Base-by-base conservation (phyloP, 345 rosid species). In the Sonneratia alba region DNA sequence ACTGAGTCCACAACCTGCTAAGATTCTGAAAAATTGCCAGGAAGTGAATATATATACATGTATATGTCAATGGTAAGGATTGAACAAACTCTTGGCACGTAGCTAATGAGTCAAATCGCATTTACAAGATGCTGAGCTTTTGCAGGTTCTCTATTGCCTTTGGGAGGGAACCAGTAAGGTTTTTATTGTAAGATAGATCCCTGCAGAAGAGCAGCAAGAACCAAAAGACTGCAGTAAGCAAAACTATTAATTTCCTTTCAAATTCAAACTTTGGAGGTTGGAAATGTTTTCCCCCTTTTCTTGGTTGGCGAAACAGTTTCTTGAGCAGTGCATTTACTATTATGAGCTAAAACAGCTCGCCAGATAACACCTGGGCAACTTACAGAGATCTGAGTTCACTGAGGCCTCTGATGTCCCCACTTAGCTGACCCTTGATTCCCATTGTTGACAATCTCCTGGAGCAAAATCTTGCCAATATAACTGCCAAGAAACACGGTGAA, bases 381-480 rank as follows among this genome's bases (percentile, higher is more conserved):
- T 70, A 95, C 99, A 95, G 81, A 74, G 96, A 85, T 87, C 78
- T 85, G 74, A 95, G 82, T 79, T 85, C 94, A 27, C 87, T 59
- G 69, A 95, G 85, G 57, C 83, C 89, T 51, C 97, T 97, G 76
- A 95, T 90, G 81, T 95, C 99, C 24, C 97, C 96, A 75, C 85
- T 85, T 71, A 95, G 85, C 81, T 84, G 83, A 73, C 99, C 99
- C 67, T 77, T 79, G 43, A 95, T 87, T 55, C 89, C 88, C 97
- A 95, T 89, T 55, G 96, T 85, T 69, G 96, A 87, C 67, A 95
- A 76, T 53, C 97, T 87, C 86, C 99, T 95, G 81, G 70, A 75
- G 70, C 67, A 42, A 70, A 22, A 61, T 71, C 7, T 12, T 48
- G n/a, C 70, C 42, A 38, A 36, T 56, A 36, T 51, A 47, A 22